Evolutionary conservation across 129 eudicot genomes (phyloP).

Genomic region (Flaveria linearis): DNA sequence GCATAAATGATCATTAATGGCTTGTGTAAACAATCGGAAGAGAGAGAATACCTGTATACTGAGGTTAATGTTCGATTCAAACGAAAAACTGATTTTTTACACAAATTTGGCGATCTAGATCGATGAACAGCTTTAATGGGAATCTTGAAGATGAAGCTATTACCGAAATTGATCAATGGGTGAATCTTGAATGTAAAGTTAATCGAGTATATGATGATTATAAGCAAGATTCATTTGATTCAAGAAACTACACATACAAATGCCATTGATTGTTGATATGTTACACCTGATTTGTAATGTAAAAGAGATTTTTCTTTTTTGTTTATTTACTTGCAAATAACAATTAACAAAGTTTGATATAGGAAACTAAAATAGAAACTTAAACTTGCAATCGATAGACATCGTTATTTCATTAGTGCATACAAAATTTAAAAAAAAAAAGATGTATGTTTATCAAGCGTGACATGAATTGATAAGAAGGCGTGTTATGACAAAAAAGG

Average conservation of each 20-base stretch:
- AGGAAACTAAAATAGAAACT: no score
- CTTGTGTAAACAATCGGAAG: neutral
- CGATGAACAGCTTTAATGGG: neutral
- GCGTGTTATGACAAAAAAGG: no score
- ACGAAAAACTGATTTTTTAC: neutral
- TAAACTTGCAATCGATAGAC: no score
- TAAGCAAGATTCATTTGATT: neutral
- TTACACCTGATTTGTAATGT: conserved; percentile 7
- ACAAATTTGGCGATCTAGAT: conserved; percentile 22
- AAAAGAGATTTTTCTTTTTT: neutral
- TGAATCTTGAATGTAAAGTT: conserved; percentile 1
- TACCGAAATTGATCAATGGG: neutral
- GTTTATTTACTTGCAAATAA: no score
- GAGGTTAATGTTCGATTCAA: neutral
- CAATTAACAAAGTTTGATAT: no score
- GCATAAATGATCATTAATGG: conserved; percentile 25
- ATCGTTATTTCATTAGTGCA: no score
- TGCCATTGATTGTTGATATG: neutral
- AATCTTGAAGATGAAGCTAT: no score
- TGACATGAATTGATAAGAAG: no score
- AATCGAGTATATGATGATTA: neutral
- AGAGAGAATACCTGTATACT: conserved; percentile 3
- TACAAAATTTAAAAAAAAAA: no score
- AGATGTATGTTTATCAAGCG: no score
- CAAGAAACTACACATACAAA: neutral